These are phyloP conservation scores for Backusella westeae DNA, from an alignment of 192 early-diverging fungal genomes.

Conservation along the genomic window DNA sequence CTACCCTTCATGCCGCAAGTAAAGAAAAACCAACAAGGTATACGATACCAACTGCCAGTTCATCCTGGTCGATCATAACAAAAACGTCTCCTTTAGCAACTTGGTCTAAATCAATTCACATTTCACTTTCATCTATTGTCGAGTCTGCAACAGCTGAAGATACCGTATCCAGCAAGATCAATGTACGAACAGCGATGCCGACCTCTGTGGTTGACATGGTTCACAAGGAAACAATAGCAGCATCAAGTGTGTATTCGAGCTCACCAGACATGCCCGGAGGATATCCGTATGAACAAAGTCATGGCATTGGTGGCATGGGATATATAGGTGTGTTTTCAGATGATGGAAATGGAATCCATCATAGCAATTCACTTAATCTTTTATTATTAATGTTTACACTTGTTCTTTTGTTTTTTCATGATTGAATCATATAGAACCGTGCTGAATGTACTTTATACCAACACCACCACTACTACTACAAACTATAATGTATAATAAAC, in stretches of 20 bases:
- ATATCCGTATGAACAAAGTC: background rate
- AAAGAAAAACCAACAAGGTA: background rate
- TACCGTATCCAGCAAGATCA: background rate
- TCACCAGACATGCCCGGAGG: background rate
- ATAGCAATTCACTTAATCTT: background rate
- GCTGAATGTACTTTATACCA: background rate
- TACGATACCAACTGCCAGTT: background rate
- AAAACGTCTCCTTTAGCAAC: background rate
- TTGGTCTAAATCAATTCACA: background rate
- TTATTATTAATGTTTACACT: background rate
- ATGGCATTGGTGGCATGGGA: background rate
- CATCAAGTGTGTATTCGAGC: background rate
- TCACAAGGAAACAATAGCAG: background rate
- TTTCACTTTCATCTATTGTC: background rate
- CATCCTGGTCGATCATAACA: background rate
- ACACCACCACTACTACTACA: background rate
- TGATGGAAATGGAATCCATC: background rate
- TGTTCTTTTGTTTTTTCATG: slow-evolving; percentile 1
- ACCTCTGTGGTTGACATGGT: background rate
- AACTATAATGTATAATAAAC: slow-evolving; percentile 2
- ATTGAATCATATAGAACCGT: background rate
- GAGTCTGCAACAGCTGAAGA: background rate
- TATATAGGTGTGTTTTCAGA: slow-evolving; percentile 6
- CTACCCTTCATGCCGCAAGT: background rate
- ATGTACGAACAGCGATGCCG: background rate